A percentile compares a stretch with the other conserved stretches of the same genome.
phyloP scores from a whole-genome alignment of 208 protist species.

The Trypanosomatidae sp. region DNA sequence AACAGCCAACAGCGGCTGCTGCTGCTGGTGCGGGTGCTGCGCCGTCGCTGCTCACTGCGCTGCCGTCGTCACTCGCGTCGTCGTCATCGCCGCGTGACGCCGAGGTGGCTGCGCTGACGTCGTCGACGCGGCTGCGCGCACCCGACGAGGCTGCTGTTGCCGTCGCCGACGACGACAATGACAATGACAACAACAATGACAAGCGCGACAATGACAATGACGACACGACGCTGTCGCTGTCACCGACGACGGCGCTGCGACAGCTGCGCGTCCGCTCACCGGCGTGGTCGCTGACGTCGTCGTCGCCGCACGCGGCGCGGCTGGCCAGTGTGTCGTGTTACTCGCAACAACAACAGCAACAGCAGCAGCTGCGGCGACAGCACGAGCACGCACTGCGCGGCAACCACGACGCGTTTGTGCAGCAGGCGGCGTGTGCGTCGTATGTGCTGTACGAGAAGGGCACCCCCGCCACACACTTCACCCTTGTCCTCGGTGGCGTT shows the following conservation, averaged over 20 bases:
- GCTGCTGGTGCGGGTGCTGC: no score
- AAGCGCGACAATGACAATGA: background rate
- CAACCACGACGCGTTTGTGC: constrained; percentile 23
- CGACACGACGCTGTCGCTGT: constrained; percentile 2
- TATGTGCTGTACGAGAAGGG: constrained; percentile 64
- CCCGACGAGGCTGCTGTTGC: background rate
- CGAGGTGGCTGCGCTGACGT: no score
- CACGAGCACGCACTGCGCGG: background rate
- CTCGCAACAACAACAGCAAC: no score
- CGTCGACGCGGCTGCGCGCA: no score
- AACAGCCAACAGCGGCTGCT: no score
- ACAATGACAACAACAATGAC: constrained; percentile 2
- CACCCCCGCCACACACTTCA: constrained; percentile 29
- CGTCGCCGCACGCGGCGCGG: background rate
- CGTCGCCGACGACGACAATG: background rate
- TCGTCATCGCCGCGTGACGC: no score
- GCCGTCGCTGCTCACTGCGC: no score
- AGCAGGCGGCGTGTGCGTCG: constrained; percentile 15
- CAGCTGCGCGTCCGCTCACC: no score
- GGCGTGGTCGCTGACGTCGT: background rate
- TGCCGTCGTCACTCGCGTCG: no score
- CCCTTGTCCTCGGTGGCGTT: constrained; percentile 53
- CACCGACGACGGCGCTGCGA: background rate
- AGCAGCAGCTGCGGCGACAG: no score
- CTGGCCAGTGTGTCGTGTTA: no score